phyloP scores from a whole-genome alignment of 345 rosid species.

The Rhodamnia rubescens region DNA sequence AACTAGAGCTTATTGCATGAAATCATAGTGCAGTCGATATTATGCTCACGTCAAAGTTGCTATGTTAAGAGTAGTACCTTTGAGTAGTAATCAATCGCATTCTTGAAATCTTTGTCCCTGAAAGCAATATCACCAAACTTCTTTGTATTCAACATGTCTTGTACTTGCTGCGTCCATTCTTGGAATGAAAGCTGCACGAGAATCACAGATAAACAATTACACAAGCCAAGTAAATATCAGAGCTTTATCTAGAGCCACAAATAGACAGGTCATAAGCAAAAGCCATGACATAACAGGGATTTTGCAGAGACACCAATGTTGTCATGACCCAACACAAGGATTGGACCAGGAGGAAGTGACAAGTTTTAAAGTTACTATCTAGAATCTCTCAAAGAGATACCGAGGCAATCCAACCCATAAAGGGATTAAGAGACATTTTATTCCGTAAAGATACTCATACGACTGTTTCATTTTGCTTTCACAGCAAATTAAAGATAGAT shows the following conservation, averaged over 20 bases:
- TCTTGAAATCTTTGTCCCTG: constrained; percentile 90
- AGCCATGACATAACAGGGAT: not conserved
- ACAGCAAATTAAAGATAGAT: not conserved
- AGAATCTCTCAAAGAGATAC: not conserved
- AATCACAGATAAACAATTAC: not conserved
- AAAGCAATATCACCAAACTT: constrained; percentile 90
- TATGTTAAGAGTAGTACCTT: constrained; percentile 36
- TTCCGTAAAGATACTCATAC: not conserved
- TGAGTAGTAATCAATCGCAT: constrained; percentile 74
- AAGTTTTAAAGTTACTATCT: not conserved
- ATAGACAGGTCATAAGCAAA: not conserved
- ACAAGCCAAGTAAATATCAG: not conserved
- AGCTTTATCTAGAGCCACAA: not conserved
- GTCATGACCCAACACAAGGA: not conserved
- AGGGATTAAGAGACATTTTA: not conserved
- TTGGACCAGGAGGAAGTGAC: not conserved
- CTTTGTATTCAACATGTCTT: constrained; percentile 89
- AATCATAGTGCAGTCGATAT: not conserved
- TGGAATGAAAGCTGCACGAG: constrained; percentile 72
- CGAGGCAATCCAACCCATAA: not conserved
- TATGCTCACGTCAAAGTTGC: not conserved
- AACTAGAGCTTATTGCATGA: not conserved
- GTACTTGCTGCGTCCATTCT: constrained; percentile 98
- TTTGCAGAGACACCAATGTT: not conserved
- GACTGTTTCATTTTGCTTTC: not conserved